phyloP scores from a whole-genome alignment of 2,329 filamentous ascomycete genomes.

The Lachnellula subtilissima region DNA sequence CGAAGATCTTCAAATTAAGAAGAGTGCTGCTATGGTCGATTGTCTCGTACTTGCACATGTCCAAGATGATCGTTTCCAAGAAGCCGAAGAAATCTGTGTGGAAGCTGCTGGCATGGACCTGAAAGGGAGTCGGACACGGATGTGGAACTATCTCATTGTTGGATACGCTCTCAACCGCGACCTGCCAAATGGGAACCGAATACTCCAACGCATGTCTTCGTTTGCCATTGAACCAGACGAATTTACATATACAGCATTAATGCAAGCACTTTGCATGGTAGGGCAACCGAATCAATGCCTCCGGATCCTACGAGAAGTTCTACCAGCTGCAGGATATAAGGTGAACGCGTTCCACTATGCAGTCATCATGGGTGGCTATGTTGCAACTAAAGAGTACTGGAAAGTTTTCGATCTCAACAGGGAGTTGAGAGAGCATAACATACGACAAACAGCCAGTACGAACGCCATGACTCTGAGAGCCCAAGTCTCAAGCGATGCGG shows the following conservation, averaged over 20 bases:
- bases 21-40: constrained; percentile 55
- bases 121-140: constrained; percentile 50
- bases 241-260: constrained; percentile 57
- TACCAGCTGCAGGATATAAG: constrained; percentile 41
- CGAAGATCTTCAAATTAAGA: constrained; percentile 44
- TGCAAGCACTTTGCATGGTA: constrained; percentile 50
- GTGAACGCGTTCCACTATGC: constrained; percentile 48
- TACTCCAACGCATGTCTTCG: constrained; percentile 51
- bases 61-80: constrained; percentile 46
- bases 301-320: constrained; percentile 46
- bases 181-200: constrained; percentile 45
- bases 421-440: constrained; percentile 36
- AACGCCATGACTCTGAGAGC: constrained; percentile 38
- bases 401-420: constrained; percentile 47
- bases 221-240: constrained; percentile 46
- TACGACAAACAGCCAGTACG: constrained; percentile 39
- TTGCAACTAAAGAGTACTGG: constrained; percentile 35
- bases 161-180: constrained; percentile 63
- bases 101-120: constrained; percentile 49
- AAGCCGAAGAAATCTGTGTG: constrained; percentile 56
- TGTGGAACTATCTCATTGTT: constrained; percentile 76
- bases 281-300: constrained; percentile 51
- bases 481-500: constrained; percentile 18
- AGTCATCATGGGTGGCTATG: constrained; percentile 46
- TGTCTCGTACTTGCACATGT: constrained; percentile 65